phyloP scores from a whole-genome alignment of 306 rosid species.

The Castanopsis chinensis region DNA sequence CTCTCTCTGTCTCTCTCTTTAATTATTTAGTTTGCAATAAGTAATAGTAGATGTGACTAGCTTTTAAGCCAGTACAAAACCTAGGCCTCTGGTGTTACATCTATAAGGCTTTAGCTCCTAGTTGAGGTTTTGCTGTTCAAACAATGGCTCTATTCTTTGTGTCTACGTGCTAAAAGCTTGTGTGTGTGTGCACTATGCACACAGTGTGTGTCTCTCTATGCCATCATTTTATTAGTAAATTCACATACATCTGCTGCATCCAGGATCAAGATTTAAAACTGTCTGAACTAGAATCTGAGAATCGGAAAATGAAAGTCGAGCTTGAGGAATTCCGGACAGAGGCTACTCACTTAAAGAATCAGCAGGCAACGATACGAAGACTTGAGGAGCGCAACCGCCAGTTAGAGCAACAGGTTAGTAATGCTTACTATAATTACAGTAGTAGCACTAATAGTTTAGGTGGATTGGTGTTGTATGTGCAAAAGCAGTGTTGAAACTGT shows the following conservation, averaged over 20 bases:
- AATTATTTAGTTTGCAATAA: neutral
- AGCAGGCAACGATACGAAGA: constrained; percentile 96
- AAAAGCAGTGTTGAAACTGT: too few relatives aligned
- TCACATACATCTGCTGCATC: constrained; percentile 21
- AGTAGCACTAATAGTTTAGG: neutral
- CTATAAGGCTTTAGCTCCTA: neutral
- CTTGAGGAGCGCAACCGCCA: constrained; percentile 96
- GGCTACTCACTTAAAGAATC: constrained; percentile 95
- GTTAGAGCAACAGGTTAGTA: constrained; percentile 86
- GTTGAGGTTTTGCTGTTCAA: neutral
- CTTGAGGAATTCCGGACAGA: constrained; percentile 98
- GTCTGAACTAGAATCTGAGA: constrained; percentile 88
- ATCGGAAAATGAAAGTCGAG: constrained; percentile 97
- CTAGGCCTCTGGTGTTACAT: constrained; percentile 6
- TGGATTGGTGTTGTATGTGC: too few relatives aligned
- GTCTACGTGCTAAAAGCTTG: neutral
- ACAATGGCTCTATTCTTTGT: neutral
- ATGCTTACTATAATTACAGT: constrained; percentile 26
- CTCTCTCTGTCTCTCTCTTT: neutral
- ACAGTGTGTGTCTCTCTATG: neutral
- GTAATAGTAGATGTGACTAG: neutral
- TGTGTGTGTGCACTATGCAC: constrained; percentile 17
- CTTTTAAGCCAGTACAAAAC: constrained; percentile 1
- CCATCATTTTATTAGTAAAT: neutral
- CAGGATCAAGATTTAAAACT: constrained; percentile 92